Percentiles rank a stretch among this genome's conserved stretches.
Conservation (phyloP, 306 rosid species). For the Bauhinia variegata region DNA sequence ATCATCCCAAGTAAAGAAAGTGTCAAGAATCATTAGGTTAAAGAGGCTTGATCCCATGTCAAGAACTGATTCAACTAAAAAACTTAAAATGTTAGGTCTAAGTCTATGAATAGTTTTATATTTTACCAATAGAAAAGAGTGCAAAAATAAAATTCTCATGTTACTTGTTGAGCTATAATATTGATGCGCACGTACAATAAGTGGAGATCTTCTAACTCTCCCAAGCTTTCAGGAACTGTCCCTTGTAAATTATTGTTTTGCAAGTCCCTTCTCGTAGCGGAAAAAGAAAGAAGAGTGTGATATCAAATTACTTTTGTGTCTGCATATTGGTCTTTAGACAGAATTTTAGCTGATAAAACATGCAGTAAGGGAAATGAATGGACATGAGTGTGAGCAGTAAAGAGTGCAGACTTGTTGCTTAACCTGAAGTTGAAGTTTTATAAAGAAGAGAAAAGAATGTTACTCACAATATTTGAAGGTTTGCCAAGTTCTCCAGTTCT, state of each 20-base stretch:
- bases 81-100: too few relatives aligned
- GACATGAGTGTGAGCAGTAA: neutral
- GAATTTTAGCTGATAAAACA: neutral
- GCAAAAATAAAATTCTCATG: slow-evolving; percentile 7
- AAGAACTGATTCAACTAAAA: too few relatives aligned
- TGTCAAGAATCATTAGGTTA: too few relatives aligned
- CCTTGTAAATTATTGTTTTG: slow-evolving; percentile 74
- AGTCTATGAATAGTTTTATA: too few relatives aligned
- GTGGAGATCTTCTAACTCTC: slow-evolving; percentile 80
- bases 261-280: slow-evolving; percentile 64
- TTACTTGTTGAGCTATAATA: slow-evolving; percentile 6
- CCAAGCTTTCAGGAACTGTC: slow-evolving; percentile 80
- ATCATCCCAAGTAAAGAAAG: slow-evolving; percentile 15
- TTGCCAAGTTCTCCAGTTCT: slow-evolving; percentile 66
- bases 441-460: neutral
- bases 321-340: slow-evolving; percentile 11
- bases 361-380: neutral
- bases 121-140: too few relatives aligned
- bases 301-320: slow-evolving; percentile 11
- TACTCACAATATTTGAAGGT: slow-evolving; percentile 82
- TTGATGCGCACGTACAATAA: slow-evolving; percentile 60
- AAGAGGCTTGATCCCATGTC: too few relatives aligned
- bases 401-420: slow-evolving; percentile 8
- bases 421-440: neutral
- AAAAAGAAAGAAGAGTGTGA: slow-evolving; percentile 15